Percentiles rank a stretch among this genome's conserved stretches.
Conservation (phyloP, 495 filamentous ascomycete species). For the Penicillium maclennaniae region DNA sequence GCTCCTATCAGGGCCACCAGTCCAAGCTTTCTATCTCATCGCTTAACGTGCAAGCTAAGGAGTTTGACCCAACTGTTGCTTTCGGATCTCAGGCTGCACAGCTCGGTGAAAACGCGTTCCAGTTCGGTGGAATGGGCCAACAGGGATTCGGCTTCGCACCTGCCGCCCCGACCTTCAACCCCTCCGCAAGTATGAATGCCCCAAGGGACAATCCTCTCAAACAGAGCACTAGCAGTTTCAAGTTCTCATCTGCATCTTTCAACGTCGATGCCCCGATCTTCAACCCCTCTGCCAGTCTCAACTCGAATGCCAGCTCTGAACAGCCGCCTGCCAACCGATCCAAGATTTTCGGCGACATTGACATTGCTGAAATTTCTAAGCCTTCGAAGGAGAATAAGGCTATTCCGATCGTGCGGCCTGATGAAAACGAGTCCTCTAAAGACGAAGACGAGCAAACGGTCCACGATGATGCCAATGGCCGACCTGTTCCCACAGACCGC, state of each 20-base stretch:
- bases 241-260: slow-evolving; percentile 70
- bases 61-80: slow-evolving; percentile 70
- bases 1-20: slow-evolving; percentile 14
- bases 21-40: slow-evolving; percentile 54
- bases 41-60: slow-evolving; percentile 81
- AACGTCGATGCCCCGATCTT: slow-evolving; percentile 80
- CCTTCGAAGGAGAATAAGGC: slow-evolving; percentile 70
- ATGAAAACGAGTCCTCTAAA: slow-evolving; percentile 41
- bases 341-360: slow-evolving; percentile 74
- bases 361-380: slow-evolving; percentile 59
- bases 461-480: slow-evolving; percentile 31
- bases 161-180: slow-evolving; percentile 66
- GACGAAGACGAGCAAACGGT: slow-evolving; percentile 44
- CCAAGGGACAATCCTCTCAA: slow-evolving; percentile 3
- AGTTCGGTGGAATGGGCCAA: slow-evolving; percentile 38
- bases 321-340: slow-evolving; percentile 30
- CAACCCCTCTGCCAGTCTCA: slow-evolving; percentile 51
- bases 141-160: slow-evolving; percentile 56
- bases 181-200: slow-evolving; percentile 38
- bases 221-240: slow-evolving; percentile 56
- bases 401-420: slow-evolving; percentile 73
- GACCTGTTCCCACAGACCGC: slow-evolving; percentile 46
- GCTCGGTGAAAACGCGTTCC: slow-evolving; percentile 54
- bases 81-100: slow-evolving; percentile 57
- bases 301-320: slow-evolving; percentile 23